Base-by-base conservation (phyloP, 2,329 filamentous ascomycete genomes). In the Pyrenochaeta sp. region DNA sequence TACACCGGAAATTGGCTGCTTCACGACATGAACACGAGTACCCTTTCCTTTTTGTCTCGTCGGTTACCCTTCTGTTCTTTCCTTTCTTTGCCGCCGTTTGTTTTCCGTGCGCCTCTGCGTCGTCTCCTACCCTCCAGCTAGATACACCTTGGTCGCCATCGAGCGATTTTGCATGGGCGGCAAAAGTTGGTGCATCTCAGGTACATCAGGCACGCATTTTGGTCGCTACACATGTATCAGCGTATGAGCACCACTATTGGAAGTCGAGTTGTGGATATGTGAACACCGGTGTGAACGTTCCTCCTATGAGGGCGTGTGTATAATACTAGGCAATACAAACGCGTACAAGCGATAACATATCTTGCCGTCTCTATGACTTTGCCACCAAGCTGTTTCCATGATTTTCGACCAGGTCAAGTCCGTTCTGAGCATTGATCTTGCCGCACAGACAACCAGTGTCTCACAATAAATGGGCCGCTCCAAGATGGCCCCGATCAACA, bases 11-110 rank as follows among this genome's bases (percentile, higher is more conserved):
- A 51, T 58, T 56, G 46, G 56, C 51, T 58, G 36, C 36, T 54
- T 30, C 21, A 61, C 56, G 20, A 57, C 54, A 27, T 54, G 54
- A 66, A 64, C 63, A 60, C 52, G 59, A 60, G 51, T 53, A 53
- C 54, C 48, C 37, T 43, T 55, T 49, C 18, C n/a, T 37, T 54
- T 54, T 53, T 47, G 21, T 43, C 36, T 49, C 49, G 53, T 56
- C 29, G 48, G 48, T 56, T 47, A 39, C 6, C 21, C 23, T 50
- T 36, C 39, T 47, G 20, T 43, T 36, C 41, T 31, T 45, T 49
- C 14, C 5, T 30, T 31, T 21, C 21, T 45, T 44, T 31, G 31
- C 35, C 29, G 7, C n/a, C 12, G 35, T 21, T 23, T 27, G 20
- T n/a, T 2, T 18, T 39, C 20, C 11, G 36, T n/a, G 36, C 17